Conservation (phyloP, 495 filamentous ascomycete genomes). For the Trichoderma reesei region DNA sequence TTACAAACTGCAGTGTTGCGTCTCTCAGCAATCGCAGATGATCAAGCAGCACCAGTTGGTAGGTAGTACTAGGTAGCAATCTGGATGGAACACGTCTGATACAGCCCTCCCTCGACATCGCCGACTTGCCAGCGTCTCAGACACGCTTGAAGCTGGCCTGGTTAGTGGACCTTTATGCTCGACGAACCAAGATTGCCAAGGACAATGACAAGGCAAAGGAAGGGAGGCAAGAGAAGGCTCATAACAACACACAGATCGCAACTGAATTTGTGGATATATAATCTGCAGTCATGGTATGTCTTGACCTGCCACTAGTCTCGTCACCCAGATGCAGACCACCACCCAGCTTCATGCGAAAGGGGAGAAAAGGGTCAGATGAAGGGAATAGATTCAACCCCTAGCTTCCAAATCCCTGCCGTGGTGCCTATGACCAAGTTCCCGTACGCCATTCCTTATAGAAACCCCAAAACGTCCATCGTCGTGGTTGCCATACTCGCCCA, state of each 20-base stretch:
- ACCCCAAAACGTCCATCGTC: background rate
- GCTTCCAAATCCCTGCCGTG: background rate
- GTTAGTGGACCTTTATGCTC: background rate
- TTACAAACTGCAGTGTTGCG: too few species aligned
- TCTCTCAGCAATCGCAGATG: too few species aligned
- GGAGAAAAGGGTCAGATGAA: background rate
- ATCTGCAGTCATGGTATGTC: background rate
- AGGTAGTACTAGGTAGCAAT: too few species aligned
- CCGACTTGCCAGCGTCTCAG: background rate
- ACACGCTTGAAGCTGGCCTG: background rate
- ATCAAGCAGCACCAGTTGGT: too few species aligned
- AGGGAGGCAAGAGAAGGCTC: too few species aligned
- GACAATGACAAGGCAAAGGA: background rate
- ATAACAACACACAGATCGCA: background rate
- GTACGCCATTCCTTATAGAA: background rate
- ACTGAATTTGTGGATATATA: background rate
- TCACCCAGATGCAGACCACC: background rate
- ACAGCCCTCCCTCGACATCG: background rate
- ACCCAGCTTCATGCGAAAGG: background rate
- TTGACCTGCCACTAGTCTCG: background rate
- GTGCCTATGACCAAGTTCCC: background rate
- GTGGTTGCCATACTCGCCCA: background rate
- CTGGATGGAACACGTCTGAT: too few species aligned
- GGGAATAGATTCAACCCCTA: background rate
- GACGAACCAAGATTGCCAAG: background rate